Conservation (phyloP, 208 protist species). For the Acanthamoeba culbertsoni region DNA sequence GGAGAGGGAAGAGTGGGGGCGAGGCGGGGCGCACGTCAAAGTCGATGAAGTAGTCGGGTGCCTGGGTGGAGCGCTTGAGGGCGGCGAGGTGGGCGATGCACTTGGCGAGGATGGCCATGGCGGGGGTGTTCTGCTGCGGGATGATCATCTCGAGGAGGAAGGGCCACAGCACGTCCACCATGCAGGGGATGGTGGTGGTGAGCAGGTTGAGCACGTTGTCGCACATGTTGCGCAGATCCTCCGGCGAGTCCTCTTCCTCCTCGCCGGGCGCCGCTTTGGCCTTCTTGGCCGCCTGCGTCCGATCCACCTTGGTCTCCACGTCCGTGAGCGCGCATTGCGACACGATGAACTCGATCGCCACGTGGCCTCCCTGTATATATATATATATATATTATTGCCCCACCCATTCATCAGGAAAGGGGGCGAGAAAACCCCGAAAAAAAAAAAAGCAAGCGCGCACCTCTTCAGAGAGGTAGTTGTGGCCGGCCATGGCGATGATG, state of each 20-base stretch:
- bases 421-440: too few relatives aligned
- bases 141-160: slow-evolving; percentile 69
- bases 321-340: slow-evolving; percentile 41
- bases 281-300: background rate
- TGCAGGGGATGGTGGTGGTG: slow-evolving; percentile 72
- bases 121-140: slow-evolving; percentile 40
- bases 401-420: background rate
- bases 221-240: slow-evolving; percentile 70
- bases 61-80: slow-evolving; percentile 16
- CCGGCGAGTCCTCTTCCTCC: slow-evolving; percentile 29
- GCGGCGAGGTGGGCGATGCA: slow-evolving; percentile 60
- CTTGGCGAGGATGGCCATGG: slow-evolving; percentile 60
- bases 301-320: background rate
- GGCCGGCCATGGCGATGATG: slow-evolving; percentile 71
- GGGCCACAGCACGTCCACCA: slow-evolving; percentile 76
- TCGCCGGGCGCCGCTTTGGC: background rate
- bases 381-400: background rate
- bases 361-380: slow-evolving; percentile 51
- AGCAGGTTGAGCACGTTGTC: slow-evolving; percentile 72
- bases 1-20: background rate
- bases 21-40: slow-evolving; percentile 64
- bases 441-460: background rate
- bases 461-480: slow-evolving; percentile 63
- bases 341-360: slow-evolving; percentile 71
- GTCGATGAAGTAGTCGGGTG: slow-evolving; percentile 73